Conservation (phyloP, 768 basidiomycete genomes). For the Melanogaster broomeanus region DNA sequence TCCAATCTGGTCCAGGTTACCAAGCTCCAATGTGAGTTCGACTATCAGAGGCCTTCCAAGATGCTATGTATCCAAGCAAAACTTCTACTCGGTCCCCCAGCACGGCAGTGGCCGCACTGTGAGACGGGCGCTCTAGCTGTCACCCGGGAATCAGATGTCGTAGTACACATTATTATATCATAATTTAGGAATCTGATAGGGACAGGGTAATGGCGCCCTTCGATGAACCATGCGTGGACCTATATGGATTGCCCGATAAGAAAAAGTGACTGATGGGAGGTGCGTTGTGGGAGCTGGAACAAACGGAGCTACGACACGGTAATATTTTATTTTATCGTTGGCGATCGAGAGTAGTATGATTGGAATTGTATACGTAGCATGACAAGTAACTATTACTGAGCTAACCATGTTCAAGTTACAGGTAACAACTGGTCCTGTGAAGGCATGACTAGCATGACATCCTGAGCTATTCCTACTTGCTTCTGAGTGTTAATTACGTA, state of each 20-base stretch:
- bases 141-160: constrained; percentile 19
- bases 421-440: no score
- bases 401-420: no score
- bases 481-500: constrained; percentile 40
- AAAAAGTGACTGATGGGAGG: constrained; percentile 54
- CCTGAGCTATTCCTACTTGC: no score
- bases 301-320: constrained; percentile 7
- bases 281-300: constrained; percentile 29
- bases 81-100: constrained; percentile 20
- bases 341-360: no score
- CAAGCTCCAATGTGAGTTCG: not conserved
- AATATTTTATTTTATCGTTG: not conserved
- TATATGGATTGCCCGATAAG: constrained; percentile 44
- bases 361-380: no score
- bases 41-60: no score
- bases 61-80: constrained; percentile 24
- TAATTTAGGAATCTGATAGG: constrained; percentile 33
- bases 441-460: no score
- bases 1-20: no score
- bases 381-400: no score
- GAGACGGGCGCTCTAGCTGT: constrained; percentile 24
- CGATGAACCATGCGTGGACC: constrained; percentile 32
- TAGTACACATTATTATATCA: constrained; percentile 19
- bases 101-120: constrained; percentile 7
- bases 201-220: constrained; percentile 28